Percentiles rank a stretch among this genome's conserved stretches.
phyloP scores from a whole-genome alignment of 2,329 filamentous ascomycete species.

The Dactylellina parvicollis region DNA sequence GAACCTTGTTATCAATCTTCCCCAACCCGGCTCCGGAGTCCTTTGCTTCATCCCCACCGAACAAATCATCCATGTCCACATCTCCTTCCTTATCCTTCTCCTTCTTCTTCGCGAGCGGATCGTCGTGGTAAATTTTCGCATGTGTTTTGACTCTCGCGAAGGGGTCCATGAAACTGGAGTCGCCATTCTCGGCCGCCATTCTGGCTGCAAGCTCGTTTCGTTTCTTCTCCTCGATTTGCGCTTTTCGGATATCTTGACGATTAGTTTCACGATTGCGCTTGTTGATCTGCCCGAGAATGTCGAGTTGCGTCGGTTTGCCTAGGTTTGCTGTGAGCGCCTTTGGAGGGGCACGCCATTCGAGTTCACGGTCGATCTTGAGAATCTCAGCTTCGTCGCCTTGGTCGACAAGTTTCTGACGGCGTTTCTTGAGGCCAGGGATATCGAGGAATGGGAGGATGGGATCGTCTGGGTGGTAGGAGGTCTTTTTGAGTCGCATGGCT shows the following conservation, averaged over 20 bases:
- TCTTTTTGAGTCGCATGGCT: slow-evolving; percentile 59
- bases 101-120: slow-evolving; percentile 30
- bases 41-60: slow-evolving; percentile 64
- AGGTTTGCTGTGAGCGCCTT: slow-evolving; percentile 64
- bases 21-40: slow-evolving; percentile 61
- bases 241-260: slow-evolving; percentile 87
- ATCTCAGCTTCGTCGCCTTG: slow-evolving; percentile 66
- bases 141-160: slow-evolving; percentile 72
- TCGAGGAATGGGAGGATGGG: slow-evolving; percentile 57
- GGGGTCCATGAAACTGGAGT: slow-evolving; percentile 65
- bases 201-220: slow-evolving; percentile 71
- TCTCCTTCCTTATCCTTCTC: slow-evolving; percentile 60
- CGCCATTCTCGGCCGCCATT: slow-evolving; percentile 71
- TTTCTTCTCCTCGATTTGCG: slow-evolving; percentile 82
- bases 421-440: slow-evolving; percentile 59
- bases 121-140: slow-evolving; percentile 74
- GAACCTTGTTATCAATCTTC: slow-evolving; percentile 65
- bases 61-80: slow-evolving; percentile 62
- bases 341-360: slow-evolving; percentile 68
- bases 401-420: slow-evolving; percentile 75
- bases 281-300: slow-evolving; percentile 85
- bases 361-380: slow-evolving; percentile 68
- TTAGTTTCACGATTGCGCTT: slow-evolving; percentile 84
- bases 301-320: slow-evolving; percentile 70
- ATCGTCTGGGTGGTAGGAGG: slow-evolving; percentile 54